These are phyloP conservation scores for Leishmania turanica DNA, from an alignment of 208 protist genomes.

Conservation along the genomic window DNA sequence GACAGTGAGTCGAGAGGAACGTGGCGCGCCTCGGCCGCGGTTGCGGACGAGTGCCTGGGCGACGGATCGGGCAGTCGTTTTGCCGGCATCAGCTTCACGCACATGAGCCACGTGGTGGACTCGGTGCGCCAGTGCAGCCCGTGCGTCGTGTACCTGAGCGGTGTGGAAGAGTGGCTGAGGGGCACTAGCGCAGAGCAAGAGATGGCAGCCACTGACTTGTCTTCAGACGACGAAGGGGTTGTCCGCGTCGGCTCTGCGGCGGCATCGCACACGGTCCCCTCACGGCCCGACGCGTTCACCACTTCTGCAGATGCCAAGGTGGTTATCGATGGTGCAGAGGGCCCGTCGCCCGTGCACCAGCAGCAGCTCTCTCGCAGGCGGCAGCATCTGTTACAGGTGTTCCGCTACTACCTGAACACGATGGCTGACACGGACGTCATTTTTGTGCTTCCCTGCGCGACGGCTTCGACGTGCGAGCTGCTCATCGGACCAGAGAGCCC, in stretches of 20 bases:
- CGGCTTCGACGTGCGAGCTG: slow-evolving; percentile 16
- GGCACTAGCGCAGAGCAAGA: slow-evolving; percentile 18
- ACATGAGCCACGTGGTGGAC: slow-evolving; percentile 64
- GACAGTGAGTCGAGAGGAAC: slow-evolving; percentile 9
- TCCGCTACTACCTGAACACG: slow-evolving; percentile 67
- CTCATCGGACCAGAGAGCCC: slow-evolving; percentile 22
- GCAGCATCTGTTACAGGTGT: slow-evolving; percentile 31
- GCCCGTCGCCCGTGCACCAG: background rate
- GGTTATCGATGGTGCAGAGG: background rate
- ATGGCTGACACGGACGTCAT: slow-evolving; percentile 68
- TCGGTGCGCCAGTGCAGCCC: slow-evolving; percentile 55
- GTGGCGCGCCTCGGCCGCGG: slow-evolving; percentile 24
- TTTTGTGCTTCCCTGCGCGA: slow-evolving; percentile 54
- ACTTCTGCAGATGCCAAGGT: background rate
- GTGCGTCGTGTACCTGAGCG: slow-evolving; percentile 68
- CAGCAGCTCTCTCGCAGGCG: slow-evolving; percentile 8
- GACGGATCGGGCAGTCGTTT: background rate
- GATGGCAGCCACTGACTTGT: background rate
- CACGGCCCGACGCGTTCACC: background rate
- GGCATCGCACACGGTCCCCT: background rate
- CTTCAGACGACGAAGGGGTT: slow-evolving; percentile 10
- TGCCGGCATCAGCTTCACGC: slow-evolving; percentile 22
- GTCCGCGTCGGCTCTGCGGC: background rate
- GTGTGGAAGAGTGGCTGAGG: slow-evolving; percentile 64
- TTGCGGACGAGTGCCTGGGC: slow-evolving; percentile 17